These are phyloP conservation scores for Colletotrichum cereale DNA, from an alignment of 2,329 filamentous ascomycete genomes.

Conservation along the genomic window DNA sequence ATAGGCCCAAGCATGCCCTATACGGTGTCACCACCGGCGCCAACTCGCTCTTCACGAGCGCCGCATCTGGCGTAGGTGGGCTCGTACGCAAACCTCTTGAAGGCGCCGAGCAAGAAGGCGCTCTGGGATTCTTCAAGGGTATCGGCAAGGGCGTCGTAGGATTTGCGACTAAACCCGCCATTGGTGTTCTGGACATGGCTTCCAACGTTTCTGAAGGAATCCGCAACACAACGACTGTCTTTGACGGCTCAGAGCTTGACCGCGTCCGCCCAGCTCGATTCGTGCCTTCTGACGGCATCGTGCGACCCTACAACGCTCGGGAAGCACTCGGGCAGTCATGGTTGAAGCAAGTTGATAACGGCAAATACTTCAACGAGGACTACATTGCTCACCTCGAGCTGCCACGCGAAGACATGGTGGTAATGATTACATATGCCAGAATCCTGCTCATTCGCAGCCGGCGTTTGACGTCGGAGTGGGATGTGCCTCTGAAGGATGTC, in stretches of 20 bases:
- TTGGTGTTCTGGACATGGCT: slow-evolving; percentile 95
- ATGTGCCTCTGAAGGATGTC: slow-evolving; percentile 93
- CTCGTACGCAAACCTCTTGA: slow-evolving; percentile 94
- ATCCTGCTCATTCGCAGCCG: slow-evolving; percentile 93
- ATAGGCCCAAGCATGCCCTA: slow-evolving; percentile 95
- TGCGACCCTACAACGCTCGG: slow-evolving; percentile 92
- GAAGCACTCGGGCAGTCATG: slow-evolving; percentile 98
- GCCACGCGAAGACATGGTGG: slow-evolving; percentile 86
- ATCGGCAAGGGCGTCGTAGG: slow-evolving; percentile 95
- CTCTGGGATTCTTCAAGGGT: slow-evolving; percentile 95
- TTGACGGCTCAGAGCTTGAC: slow-evolving; percentile 93
- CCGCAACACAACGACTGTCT: slow-evolving; percentile 98
- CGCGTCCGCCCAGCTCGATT: slow-evolving; percentile 94
- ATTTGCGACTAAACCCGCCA: slow-evolving; percentile 95
- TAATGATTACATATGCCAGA: slow-evolving; percentile 87
- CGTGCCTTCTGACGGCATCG: slow-evolving; percentile 91
- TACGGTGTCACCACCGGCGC: slow-evolving; percentile 97
- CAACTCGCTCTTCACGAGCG: slow-evolving; percentile 91
- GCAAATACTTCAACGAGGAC: slow-evolving; percentile 96
- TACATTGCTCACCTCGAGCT: slow-evolving; percentile 98
- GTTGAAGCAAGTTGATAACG: slow-evolving; percentile 98
- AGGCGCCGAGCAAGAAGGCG: slow-evolving; percentile 94
- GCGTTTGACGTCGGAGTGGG: slow-evolving; percentile 91
- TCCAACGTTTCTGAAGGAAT: slow-evolving; percentile 98
- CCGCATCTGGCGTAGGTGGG: slow-evolving; percentile 94